Evolutionary conservation across 2,329 filamentous ascomycete species (phyloP).

Genomic region (Fusarium subglutinans): DNA sequence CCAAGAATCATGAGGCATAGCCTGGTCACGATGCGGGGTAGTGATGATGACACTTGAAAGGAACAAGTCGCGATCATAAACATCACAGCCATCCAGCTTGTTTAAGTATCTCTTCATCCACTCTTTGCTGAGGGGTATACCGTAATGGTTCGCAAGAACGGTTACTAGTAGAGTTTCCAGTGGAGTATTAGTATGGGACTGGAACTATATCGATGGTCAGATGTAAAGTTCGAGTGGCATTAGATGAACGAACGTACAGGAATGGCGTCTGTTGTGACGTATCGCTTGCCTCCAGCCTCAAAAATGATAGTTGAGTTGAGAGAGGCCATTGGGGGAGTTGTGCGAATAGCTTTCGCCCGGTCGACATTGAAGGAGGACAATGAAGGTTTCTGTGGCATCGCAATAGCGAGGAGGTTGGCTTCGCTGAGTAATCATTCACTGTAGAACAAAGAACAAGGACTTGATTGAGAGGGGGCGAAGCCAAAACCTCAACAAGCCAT

Average conservation of each 20-base stretch:
- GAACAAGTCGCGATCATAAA: neutral
- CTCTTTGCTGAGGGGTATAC: rapidly evolving
- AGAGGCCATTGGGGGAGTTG: too few relatives aligned
- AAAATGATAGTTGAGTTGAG: neutral
- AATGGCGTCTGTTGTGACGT: too few relatives aligned
- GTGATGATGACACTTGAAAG: neutral
- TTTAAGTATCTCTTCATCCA: rapidly evolving
- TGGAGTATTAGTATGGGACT: too few relatives aligned
- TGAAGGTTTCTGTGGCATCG: rapidly evolving
- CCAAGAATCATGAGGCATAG: neutral
- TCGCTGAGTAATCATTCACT: neutral
- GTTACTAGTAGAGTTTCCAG: rapidly evolving
- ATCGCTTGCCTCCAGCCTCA: neutral
- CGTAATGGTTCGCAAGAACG: neutral
- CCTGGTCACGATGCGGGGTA: too few relatives aligned
- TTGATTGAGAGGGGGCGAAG: neutral
- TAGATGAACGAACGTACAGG: neutral
- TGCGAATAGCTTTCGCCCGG: too few relatives aligned
- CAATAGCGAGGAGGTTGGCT: neutral
- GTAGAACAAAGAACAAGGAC: neutral
- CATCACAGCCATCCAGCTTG: neutral
- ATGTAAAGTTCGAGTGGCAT: neutral
- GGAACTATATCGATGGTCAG: neutral
- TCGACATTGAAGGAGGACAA: too few relatives aligned
- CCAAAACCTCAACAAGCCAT: neutral